Evolutionary conservation across 2,329 filamentous ascomycete species (phyloP), one percentile per base, ranked within the genome.

Genomic region (Periglandula ipomoeae): DNA sequence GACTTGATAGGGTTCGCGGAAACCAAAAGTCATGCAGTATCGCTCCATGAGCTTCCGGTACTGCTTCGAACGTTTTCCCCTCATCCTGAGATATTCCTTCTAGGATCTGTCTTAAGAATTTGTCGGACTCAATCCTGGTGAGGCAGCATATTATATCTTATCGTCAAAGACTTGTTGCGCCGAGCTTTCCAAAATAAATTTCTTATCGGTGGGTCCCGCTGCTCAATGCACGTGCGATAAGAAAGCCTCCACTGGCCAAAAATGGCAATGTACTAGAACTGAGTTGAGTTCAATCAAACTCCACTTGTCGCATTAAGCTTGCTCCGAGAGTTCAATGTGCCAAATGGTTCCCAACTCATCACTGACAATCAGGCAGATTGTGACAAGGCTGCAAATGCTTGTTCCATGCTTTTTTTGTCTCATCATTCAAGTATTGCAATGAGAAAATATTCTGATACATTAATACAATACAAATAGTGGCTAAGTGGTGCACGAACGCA

Each of bases 1-100:
- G 46, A 95, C 84, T 70, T 97, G 93, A 70, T 96, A 97, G 10
- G 93, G 89, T 69, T 93, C 87, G 58, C 90, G 87, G 67, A 96
- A 96, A 52, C 86, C 85, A 64, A 95, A 96, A 52, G 82, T 83
- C 65, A 91, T 78, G 62, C 84, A 82, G 76, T 90, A 95, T 63
- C 91, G 85, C 69, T 89, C 84, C 84, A 98, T 94, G 61, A 96
- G 82, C 81, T 96, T 96, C 58, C 74, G 73, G 58, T 78, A 78
- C 57, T 76, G 73, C 55, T 77, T 77, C 20, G 71, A 72, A 13
- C 74, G 66, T 62, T 76, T 76, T 47, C 72, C 73, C 60, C 73
- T 72, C 67, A 74, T 74, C 5, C 57, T 70, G 56, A 47, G 46
- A 41, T 8, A 19, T 10, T 30, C 4, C 51, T 50, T 47, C 51